Base-by-base conservation (phyloP, 192 early-diverging fungal genomes). In the Coemansia sp. region DNA sequence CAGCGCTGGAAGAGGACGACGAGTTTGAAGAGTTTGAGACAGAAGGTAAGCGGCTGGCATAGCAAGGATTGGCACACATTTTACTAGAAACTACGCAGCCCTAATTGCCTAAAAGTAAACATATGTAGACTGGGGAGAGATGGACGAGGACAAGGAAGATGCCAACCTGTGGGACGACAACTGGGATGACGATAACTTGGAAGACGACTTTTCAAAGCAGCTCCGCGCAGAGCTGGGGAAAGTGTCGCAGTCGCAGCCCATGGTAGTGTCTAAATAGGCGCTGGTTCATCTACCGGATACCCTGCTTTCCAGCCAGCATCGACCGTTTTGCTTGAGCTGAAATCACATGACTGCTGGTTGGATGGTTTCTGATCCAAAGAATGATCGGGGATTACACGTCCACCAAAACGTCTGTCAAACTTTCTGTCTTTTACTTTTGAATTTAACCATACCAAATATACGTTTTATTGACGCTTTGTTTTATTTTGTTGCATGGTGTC, bases 141-240 rank as follows among this genome's bases (percentile, higher is more conserved):
- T 83, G 17, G 91, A 89, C 46, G 88, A 91, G 58, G 90, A 92
- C 69, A 78, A 85, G 50, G 87, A 90, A 55, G 70, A 83, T 24
- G 52, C 63, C 38, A 70, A 83, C 26, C 82, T 89, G 49, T 93
- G 92, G 92, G 86, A 90, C 51, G 89, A 93, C 38, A 88, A 91
- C 82, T 96, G 93, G 93, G 93, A 96, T 74, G 89, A 92, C 60
- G 93, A 94, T 58, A 89, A 92, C 71, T 71, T 90, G 44, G 89
- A 93, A 60, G 93, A 96, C 71, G 93, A 93, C 56, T 96, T 96
- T 74, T 89, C 93, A n/a, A 83, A 86, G 73, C 93, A 96, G 81
- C 76, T 96, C 21, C 82, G 82, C 25, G 70, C 55, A 6, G 70
- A 76, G 51, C 73, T 81, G 37, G 72, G 63, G 15, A 71, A 71